Percentiles rank a stretch among this genome's conserved stretches.
Conservation (phyloP, 1,284 basidiomycete genomes). For the Phellopilus nigrolimitatus region DNA sequence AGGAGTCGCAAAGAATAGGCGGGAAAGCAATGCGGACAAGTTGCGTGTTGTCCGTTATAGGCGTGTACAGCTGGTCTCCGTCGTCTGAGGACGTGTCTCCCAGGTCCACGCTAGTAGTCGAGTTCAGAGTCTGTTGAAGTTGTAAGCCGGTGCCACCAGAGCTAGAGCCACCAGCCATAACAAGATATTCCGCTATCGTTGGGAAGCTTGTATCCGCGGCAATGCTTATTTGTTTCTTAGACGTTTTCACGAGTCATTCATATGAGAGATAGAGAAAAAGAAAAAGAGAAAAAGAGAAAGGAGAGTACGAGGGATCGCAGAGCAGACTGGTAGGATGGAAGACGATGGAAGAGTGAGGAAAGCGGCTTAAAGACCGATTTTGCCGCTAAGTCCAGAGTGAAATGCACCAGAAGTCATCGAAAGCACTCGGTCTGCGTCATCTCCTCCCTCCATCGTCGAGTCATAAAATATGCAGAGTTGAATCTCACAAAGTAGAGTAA, state of each 20-base stretch:
- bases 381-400: neutral
- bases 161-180: neutral
- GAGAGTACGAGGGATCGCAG: neutral
- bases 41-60: conserved; percentile 12
- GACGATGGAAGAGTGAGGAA: neutral
- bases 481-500: no score
- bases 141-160: conserved; percentile 15
- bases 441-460: neutral
- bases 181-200: neutral
- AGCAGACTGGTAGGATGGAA: neutral
- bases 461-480: neutral
- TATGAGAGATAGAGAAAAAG: neutral
- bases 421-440: neutral
- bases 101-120: conserved; percentile 2
- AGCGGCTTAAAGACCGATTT: neutral
- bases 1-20: neutral
- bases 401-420: neutral
- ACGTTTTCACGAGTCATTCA: neutral
- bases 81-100: conserved; percentile 18
- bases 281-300: neutral
- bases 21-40: conserved; percentile 12
- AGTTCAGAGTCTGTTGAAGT: neutral
- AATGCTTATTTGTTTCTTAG: conserved; percentile 1
- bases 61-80: conserved; percentile 15
- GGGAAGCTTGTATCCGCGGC: neutral